Evolutionary conservation across 164 flowering plant species (phyloP).

Genomic region (Protea cynaroides): DNA sequence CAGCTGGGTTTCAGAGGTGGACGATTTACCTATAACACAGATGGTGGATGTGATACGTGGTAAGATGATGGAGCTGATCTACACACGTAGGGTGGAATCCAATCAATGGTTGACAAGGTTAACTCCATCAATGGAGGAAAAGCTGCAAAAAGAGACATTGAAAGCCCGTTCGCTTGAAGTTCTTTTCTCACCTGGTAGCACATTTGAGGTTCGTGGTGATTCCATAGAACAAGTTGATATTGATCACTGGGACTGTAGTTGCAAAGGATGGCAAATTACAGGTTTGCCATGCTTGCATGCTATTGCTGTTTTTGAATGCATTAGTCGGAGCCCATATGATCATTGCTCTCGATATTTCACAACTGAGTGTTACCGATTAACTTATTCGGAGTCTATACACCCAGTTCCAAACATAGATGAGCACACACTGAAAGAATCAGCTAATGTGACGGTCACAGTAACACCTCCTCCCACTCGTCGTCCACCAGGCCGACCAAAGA

Average conservation of each 20-base stretch:
- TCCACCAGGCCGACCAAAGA: slow-evolving; percentile 55
- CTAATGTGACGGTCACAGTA: slow-evolving; percentile 11
- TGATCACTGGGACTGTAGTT: slow-evolving; percentile 49
- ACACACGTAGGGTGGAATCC: slow-evolving; percentile 41
- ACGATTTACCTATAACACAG: slow-evolving; percentile 61
- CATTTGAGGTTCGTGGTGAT: slow-evolving; percentile 57
- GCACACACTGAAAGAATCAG: slow-evolving; percentile 12
- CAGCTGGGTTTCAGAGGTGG: slow-evolving; percentile 58
- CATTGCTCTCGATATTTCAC: slow-evolving; percentile 53
- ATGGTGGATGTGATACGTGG: slow-evolving; percentile 57
- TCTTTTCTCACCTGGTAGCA: slow-evolving; percentile 32
- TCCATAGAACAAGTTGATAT: slow-evolving; percentile 41
- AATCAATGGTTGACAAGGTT: slow-evolving; percentile 49
- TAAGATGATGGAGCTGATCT: slow-evolving; percentile 61
- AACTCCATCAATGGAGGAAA: slow-evolving; percentile 67
- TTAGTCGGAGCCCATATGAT: slow-evolving; percentile 36
- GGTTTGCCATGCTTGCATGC: slow-evolving; percentile 73
- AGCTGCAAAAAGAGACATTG: slow-evolving; percentile 42
- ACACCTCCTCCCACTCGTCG: slow-evolving; percentile 60
- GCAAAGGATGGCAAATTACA: slow-evolving; percentile 56
- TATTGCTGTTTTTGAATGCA: slow-evolving; percentile 37
- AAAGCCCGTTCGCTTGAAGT: slow-evolving; percentile 37
- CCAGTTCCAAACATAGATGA: slow-evolving; percentile 32
- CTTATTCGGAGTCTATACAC: slow-evolving; percentile 47
- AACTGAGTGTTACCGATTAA: slow-evolving; percentile 38